Conservation (phyloP, 2,329 filamentous ascomycete species). For the Anthostomella pinea region DNA sequence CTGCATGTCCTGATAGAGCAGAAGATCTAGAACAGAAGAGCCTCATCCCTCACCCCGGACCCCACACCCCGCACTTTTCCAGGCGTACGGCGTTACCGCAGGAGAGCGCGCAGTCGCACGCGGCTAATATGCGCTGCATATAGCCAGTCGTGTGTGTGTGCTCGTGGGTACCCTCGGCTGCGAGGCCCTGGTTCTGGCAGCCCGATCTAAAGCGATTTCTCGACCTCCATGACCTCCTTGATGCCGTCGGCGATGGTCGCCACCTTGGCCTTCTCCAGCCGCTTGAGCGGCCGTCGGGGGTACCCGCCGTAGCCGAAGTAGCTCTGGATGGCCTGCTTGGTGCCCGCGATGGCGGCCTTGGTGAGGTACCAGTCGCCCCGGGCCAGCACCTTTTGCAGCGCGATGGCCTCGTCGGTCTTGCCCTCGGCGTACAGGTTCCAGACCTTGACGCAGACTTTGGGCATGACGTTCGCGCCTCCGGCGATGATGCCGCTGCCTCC, state of each 20-base stretch:
- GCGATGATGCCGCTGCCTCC: conserved; percentile 84
- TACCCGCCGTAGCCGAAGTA: conserved; percentile 81
- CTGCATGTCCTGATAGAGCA: too few relatives aligned
- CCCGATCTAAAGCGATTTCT: conserved; percentile 46
- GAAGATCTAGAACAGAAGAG: conserved; percentile 16
- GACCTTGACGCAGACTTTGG: conserved; percentile 74
- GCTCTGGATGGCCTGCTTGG: conserved; percentile 76
- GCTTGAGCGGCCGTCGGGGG: conserved; percentile 70
- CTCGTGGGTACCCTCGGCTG: too few relatives aligned
- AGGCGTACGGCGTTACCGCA: too few relatives aligned
- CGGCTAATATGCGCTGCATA: conserved; percentile 25
- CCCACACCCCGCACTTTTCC: conserved; percentile 23
- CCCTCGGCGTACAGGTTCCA: conserved; percentile 74
- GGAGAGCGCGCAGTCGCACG: too few relatives aligned
- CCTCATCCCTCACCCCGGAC: conserved; percentile 25
- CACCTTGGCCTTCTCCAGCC: conserved; percentile 56
- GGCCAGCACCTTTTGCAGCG: conserved; percentile 73
- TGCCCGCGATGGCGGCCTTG: conserved; percentile 80
- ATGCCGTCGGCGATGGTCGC: conserved; percentile 54
- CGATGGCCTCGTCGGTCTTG: conserved; percentile 70
- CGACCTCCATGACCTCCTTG: conserved; percentile 63
- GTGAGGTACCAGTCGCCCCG: conserved; percentile 81
- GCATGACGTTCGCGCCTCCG: conserved; percentile 81
- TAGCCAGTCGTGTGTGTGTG: conserved; percentile 20
- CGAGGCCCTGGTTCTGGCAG: conserved; percentile 10